Evolutionary conservation across 1,284 basidiomycete genomes (phyloP), one percentile per base, ranked within the genome.

Genomic region (Rhodofomes roseus): DNA sequence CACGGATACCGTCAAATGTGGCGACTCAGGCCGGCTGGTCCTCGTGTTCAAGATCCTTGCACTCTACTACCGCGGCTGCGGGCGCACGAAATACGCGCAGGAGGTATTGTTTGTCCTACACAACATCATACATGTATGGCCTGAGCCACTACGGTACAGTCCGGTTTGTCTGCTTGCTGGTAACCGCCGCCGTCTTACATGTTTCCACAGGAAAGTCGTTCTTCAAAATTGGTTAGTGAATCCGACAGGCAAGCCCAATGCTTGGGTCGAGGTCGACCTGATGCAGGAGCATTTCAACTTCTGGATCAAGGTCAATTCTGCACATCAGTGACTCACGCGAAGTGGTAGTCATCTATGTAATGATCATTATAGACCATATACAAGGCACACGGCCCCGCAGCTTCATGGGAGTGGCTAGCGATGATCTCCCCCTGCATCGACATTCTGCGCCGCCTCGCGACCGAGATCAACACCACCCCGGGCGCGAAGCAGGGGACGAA

Each of bases 211-310:
- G 0, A 44, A 69, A 4, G 63, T 74, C 34, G 66, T 77, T 0
- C 44, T 77, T 1, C 70, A 76, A 11, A 78, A 78, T 56, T 77
- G 76, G 75, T 66, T 78, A 0, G 58, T 77, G 1, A 77, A 77
- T 61, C 70, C 73, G 0, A 73, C 73, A 0, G 75, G 77, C 0
- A 65, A 69, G 3, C 56, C 59, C 1, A 69, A 75, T 36, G 51
- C 60, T 0, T 78, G 63, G 53, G 66, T 76, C 0, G 70, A 73
- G 27, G 66, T 75, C 5, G 77, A 80, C 53, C 66, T 79, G 0
- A 50, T 79, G 39, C 77, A 79, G 52, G 77, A 80, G 56, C 77
- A 80, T 55, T 34, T 75, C 51, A 78, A 77, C 55, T 76, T 66
- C 54, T 77, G 74, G 74, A 75, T 74, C 52, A 73, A 72, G 66